These are phyloP conservation scores for Colletotrichum tofieldiae DNA, from an alignment of 2,329 filamentous ascomycete genomes.

Conservation along the genomic window DNA sequence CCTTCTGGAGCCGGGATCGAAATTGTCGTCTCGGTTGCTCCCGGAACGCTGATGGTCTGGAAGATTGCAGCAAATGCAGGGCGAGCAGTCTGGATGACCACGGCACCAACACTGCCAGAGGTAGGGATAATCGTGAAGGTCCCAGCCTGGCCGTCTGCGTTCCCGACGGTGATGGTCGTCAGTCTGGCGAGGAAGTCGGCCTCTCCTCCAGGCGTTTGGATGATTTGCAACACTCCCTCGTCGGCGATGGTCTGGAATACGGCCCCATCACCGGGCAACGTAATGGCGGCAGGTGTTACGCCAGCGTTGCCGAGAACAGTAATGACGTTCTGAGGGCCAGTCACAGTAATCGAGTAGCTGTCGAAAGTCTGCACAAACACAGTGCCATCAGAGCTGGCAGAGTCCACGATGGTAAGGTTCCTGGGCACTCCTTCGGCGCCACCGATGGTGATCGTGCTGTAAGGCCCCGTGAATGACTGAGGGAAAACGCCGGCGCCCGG, in stretches of 20 bases:
- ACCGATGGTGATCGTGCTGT: constrained; percentile 26
- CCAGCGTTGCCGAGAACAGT: constrained; percentile 35
- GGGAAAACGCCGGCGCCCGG: background rate
- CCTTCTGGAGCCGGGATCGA: constrained; percentile 27
- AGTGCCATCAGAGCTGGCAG: constrained; percentile 18
- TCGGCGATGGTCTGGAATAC: background rate
- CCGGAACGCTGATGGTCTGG: constrained; percentile 15
- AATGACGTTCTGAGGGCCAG: constrained; percentile 28
- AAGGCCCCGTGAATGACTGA: background rate
- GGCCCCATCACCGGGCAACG: background rate
- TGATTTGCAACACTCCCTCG: constrained; percentile 22
- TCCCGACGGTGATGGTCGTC: constrained; percentile 21
- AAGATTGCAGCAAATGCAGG: constrained; percentile 10
- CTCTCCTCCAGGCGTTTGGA: constrained; percentile 27
- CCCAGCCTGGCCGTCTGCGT: background rate
- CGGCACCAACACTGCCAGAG: constrained; percentile 22
- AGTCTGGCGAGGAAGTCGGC: constrained; percentile 21
- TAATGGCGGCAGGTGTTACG: constrained; percentile 21
- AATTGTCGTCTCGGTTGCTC: constrained; percentile 19
- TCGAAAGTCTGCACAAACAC: constrained; percentile 35
- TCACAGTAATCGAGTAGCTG: constrained; percentile 30
- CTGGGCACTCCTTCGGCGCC: constrained; percentile 34
- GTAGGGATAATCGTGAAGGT: constrained; percentile 29
- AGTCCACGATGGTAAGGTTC: constrained; percentile 27
- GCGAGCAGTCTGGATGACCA: constrained; percentile 26